Evolutionary conservation across 2,329 filamentous ascomycete genomes (phyloP).

Genomic region (Sarocladiaceae sp.): DNA sequence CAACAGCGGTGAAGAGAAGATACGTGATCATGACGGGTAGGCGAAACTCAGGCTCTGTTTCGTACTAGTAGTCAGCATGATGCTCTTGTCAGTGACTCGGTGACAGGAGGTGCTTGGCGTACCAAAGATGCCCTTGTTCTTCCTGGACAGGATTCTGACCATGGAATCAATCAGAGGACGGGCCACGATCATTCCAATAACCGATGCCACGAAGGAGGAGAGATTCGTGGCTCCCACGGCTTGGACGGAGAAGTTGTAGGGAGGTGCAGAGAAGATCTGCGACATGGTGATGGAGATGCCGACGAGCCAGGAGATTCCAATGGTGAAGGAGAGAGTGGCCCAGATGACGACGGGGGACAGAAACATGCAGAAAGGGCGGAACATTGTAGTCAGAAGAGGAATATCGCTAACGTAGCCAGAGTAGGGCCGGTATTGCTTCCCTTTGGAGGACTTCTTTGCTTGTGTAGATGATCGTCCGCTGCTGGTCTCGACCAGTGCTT

Average conservation of each 20-base stretch:
- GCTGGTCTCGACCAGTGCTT: background rate
- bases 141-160: background rate
- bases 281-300: conserved; percentile 5
- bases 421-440: conserved; percentile 1
- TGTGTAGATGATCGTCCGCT: background rate
- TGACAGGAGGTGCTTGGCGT: background rate
- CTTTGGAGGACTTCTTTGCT: background rate
- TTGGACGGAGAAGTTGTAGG: conserved; percentile 3
- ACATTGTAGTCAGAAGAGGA: conserved; percentile 1
- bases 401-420: conserved; percentile 4
- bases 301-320: conserved; percentile 1
- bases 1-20: background rate
- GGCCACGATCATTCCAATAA: conserved; percentile 1
- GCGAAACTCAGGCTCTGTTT: conserved; percentile 1
- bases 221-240: conserved; percentile 4
- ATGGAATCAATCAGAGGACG: conserved; percentile 4
- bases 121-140: conserved; percentile 4
- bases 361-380: conserved; percentile 2
- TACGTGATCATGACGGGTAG: conserved; percentile 4
- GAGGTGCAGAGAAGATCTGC: conserved; percentile 4
- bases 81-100: background rate
- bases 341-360: conserved; percentile 3
- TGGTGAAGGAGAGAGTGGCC: conserved; percentile 4
- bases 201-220: conserved; percentile 2
- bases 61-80: background rate